Percentiles rank a stretch among this genome's conserved stretches.
These are phyloP conservation scores for Colletotrichum tabaci DNA, from an alignment of 2,329 filamentous ascomycete genomes.

Conservation along the genomic window DNA sequence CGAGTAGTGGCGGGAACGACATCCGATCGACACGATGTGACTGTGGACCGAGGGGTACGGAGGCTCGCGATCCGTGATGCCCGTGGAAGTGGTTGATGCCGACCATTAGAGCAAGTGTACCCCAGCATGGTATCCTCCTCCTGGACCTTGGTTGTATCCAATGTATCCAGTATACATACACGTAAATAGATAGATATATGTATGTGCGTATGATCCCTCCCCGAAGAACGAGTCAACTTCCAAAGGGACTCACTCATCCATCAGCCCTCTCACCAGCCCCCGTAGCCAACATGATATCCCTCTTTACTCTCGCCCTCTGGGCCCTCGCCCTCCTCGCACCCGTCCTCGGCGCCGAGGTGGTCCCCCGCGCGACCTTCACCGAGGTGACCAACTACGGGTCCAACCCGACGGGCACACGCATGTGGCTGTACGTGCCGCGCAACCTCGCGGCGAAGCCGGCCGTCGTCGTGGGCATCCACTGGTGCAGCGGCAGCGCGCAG, in stretches of 20 bases:
- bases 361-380: conserved; percentile 41
- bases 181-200: not conserved
- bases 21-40: conserved; percentile 24
- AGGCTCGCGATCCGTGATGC: conserved; percentile 24
- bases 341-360: conserved; percentile 34
- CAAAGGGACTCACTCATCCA: not conserved
- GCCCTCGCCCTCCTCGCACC: not conserved
- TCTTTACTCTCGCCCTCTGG: conserved; percentile 21
- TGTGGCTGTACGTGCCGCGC: conserved; percentile 53
- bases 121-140: too few relatives aligned
- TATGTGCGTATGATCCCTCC: not conserved
- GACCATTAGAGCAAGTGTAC: too few relatives aligned
- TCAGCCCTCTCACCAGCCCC: not conserved
- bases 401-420: conserved; percentile 41
- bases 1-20: not conserved
- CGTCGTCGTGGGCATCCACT: conserved; percentile 70
- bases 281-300: conserved; percentile 4
- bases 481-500: conserved; percentile 68
- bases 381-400: conserved; percentile 41
- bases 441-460: conserved; percentile 59
- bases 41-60: not conserved
- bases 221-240: not conserved
- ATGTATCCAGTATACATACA: too few relatives aligned
- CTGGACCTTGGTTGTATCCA: too few relatives aligned
- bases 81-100: not conserved